These are phyloP conservation scores for Harringtonia lauricola DNA, from an alignment of 2,329 filamentous ascomycete genomes.

Conservation along the genomic window DNA sequence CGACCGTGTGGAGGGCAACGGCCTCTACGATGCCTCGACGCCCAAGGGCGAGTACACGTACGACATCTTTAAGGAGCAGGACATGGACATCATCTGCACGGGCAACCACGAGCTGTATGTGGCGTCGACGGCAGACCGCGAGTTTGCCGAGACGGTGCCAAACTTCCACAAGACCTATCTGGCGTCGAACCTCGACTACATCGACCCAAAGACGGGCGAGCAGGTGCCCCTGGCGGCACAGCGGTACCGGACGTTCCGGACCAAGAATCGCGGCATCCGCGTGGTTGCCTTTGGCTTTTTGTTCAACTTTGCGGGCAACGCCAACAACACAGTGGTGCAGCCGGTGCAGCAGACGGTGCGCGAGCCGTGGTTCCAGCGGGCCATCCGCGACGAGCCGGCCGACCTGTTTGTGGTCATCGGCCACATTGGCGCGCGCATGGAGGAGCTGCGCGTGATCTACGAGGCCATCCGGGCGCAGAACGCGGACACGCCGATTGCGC, in stretches of 20 bases:
- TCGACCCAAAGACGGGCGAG: constrained; percentile 54
- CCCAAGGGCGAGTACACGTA: constrained; percentile 86
- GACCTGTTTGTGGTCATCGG: constrained; percentile 82
- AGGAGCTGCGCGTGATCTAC: constrained; percentile 69
- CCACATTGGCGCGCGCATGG: constrained; percentile 72
- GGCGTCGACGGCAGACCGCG: constrained; percentile 62
- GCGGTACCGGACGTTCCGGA: constrained; percentile 81
- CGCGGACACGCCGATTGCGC: constrained; percentile 76
- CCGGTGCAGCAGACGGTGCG: constrained; percentile 70
- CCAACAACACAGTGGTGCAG: constrained; percentile 81
- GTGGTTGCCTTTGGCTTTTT: constrained; percentile 89
- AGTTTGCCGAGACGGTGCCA: constrained; percentile 70
- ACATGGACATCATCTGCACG: constrained; percentile 72
- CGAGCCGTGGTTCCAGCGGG: constrained; percentile 80
- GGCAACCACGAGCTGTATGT: constrained; percentile 97
- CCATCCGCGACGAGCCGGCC: constrained; percentile 63
- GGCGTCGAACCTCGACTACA: constrained; percentile 86
- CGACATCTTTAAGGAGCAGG: constrained; percentile 73
- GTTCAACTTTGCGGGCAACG: constrained; percentile 85
- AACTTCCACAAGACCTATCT: constrained; percentile 74
- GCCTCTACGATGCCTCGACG: constrained; percentile 78
- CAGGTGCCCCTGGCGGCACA: constrained; percentile 61
- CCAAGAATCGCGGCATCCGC: constrained; percentile 74
- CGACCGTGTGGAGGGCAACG: constrained; percentile 86
- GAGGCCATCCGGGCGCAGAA: constrained; percentile 65